phyloP scores from a whole-genome alignment of 1,284 basidiomycete species.

The Cystobasidiaceae sp. region DNA sequence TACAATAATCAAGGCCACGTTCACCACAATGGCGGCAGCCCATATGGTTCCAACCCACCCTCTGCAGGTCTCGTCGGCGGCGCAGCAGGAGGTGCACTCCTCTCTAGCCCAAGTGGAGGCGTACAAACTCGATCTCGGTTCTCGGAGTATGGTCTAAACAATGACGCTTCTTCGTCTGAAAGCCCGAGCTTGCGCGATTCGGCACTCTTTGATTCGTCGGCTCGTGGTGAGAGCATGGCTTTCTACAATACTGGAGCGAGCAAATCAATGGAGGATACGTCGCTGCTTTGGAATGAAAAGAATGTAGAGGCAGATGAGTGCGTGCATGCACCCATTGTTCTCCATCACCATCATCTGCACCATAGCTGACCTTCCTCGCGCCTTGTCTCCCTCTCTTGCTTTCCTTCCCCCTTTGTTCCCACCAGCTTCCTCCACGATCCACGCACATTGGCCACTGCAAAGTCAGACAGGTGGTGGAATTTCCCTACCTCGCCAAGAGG shows the following conservation, averaged over 20 bases:
- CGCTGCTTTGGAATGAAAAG: constrained; percentile 40
- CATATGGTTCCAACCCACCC: too few species aligned
- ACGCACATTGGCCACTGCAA: constrained; percentile 21
- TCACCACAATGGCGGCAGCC: not conserved
- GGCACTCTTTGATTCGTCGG: constrained; percentile 9
- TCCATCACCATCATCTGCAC: not conserved
- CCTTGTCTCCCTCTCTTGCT: constrained; percentile 18
- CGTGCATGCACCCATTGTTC: not conserved
- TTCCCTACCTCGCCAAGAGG: constrained; percentile 31
- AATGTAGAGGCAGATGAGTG: constrained; percentile 40
- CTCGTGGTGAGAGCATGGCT: constrained; percentile 13
- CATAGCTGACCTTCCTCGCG: not conserved
- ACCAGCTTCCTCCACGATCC: constrained; percentile 29
- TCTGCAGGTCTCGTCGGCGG: too few species aligned
- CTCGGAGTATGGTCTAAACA: constrained; percentile 24
- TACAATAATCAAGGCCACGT: too few species aligned
- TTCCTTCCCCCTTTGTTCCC: not conserved
- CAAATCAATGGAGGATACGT: constrained; percentile 28
- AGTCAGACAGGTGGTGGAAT: constrained; percentile 30
- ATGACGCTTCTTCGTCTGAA: constrained; percentile 14
- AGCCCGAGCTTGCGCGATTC: constrained; percentile 13
- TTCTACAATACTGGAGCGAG: constrained; percentile 3
- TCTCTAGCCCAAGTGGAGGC: not conserved
- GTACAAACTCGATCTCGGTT: constrained; percentile 20
- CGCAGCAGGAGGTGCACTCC: not conserved